A percentile compares a stretch with the other conserved stretches of the same genome.
phyloP scores from a whole-genome alignment of 2,329 filamentous ascomycete species.

The Arthrinium phaeospermum region DNA sequence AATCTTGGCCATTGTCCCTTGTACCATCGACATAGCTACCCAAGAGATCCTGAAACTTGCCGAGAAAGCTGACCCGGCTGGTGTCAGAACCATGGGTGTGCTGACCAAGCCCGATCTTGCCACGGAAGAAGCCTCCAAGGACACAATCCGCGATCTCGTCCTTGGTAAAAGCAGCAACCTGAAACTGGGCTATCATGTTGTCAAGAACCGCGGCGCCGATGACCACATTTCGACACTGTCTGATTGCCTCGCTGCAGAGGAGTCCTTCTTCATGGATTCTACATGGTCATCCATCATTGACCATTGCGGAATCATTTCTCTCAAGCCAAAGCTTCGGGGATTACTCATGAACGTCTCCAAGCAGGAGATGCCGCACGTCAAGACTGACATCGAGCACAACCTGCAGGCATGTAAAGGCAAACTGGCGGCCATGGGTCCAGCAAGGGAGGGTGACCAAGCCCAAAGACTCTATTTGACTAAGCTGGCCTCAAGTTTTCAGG shows the following conservation, averaged over 20 bases:
- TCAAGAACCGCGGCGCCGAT: constrained; percentile 51
- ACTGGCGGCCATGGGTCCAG: constrained; percentile 39
- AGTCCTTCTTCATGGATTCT: constrained; percentile 38
- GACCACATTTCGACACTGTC: constrained; percentile 37
- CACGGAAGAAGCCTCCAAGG: constrained; percentile 41
- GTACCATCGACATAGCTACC: constrained; percentile 47
- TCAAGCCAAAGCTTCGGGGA: constrained; percentile 37
- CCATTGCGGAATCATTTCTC: constrained; percentile 39
- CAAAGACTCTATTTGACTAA: constrained; percentile 44
- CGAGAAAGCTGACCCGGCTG: constrained; percentile 44
- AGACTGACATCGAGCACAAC: constrained; percentile 34
- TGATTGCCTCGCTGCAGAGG: constrained; percentile 37
- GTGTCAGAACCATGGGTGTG: constrained; percentile 51
- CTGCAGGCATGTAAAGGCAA: constrained; percentile 25
- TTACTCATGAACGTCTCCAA: constrained; percentile 45
- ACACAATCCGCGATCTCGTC: constrained; percentile 45
- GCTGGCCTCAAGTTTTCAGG: constrained; percentile 37
- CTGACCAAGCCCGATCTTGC: constrained; percentile 66
- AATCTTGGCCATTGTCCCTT: constrained; percentile 52
- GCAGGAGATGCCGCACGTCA: constrained; percentile 40
- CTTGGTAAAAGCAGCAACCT: constrained; percentile 43
- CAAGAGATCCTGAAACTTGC: constrained; percentile 48
- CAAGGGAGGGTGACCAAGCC: constrained; percentile 33
- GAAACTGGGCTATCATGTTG: constrained; percentile 50
- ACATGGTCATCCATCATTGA: constrained; percentile 38